Percentiles rank a stretch among this genome's conserved stretches.
phyloP scores from a whole-genome alignment of 2,329 filamentous ascomycete species.

The Fusarium caatingaense region DNA sequence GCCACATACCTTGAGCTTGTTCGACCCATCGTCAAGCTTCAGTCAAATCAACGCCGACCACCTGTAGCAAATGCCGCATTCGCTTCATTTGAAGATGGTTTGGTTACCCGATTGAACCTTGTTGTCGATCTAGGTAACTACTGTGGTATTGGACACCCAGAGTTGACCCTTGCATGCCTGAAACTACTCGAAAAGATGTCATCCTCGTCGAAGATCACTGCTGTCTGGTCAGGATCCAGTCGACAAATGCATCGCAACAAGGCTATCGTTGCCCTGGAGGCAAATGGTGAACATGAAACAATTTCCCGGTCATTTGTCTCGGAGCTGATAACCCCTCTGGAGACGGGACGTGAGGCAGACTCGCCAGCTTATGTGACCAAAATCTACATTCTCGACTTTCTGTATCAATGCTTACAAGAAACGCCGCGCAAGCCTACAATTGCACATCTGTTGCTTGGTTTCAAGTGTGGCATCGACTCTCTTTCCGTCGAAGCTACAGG shows the following conservation, averaged over 20 bases:
- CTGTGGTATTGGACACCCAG: constrained; percentile 84
- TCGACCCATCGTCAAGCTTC: constrained; percentile 77
- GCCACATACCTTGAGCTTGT: constrained; percentile 92
- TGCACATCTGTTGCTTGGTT: constrained; percentile 90
- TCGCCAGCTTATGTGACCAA: constrained; percentile 85
- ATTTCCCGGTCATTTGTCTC: constrained; percentile 79
- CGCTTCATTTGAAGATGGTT: constrained; percentile 90
- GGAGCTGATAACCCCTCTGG: constrained; percentile 75
- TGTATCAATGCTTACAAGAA: constrained; percentile 81
- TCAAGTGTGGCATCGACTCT: constrained; percentile 78
- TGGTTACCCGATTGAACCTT: constrained; percentile 82
- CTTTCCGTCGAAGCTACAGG: constrained; percentile 76
- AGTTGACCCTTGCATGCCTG: constrained; percentile 82
- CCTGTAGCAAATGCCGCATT: constrained; percentile 77
- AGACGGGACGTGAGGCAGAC: constrained; percentile 76
- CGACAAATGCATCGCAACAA: constrained; percentile 79
- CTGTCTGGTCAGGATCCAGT: constrained; percentile 71
- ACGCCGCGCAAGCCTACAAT: constrained; percentile 84
- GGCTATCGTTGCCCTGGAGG: constrained; percentile 88
- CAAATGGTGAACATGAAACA: constrained; percentile 81
- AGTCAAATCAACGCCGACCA: constrained; percentile 67
- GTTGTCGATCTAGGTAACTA: constrained; percentile 88
- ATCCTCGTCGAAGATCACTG: constrained; percentile 82
- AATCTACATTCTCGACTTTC: constrained; percentile 84
- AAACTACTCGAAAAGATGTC: constrained; percentile 87